These are phyloP conservation scores for Fusarium annulatum DNA, from an alignment of 2,329 filamentous ascomycete species.

Conservation along the genomic window DNA sequence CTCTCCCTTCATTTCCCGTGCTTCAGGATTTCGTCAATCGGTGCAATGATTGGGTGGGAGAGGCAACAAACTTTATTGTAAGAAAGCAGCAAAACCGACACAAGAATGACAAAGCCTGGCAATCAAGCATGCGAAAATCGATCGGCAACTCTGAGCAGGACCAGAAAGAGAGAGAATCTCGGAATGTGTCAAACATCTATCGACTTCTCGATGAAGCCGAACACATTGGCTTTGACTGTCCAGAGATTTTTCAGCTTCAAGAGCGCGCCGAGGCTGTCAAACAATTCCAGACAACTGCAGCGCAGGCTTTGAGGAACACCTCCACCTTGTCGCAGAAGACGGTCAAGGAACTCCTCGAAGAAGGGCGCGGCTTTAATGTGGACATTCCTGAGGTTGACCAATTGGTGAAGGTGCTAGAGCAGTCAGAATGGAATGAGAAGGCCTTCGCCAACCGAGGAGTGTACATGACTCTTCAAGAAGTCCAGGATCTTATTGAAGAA, in stretches of 20 bases:
- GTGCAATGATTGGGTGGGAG: slow-evolving; percentile 98
- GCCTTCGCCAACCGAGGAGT: slow-evolving; percentile 73
- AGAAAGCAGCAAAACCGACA: slow-evolving; percentile 97
- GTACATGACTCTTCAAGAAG: slow-evolving; percentile 80
- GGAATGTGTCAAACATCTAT: slow-evolving; percentile 89
- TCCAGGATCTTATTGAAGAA: slow-evolving; percentile 80
- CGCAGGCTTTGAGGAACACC: slow-evolving; percentile 74
- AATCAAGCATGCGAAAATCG: slow-evolving; percentile 77
- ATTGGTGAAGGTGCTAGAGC: slow-evolving; percentile 82
- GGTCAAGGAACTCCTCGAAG: slow-evolving; percentile 92
- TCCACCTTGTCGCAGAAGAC: slow-evolving; percentile 72
- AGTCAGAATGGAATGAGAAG: slow-evolving; percentile 88
- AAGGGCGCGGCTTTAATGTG: slow-evolving; percentile 88
- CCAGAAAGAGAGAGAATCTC: slow-evolving; percentile 84
- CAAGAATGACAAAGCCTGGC: slow-evolving; percentile 91
- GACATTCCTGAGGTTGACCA: slow-evolving; percentile 89
- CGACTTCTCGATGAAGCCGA: slow-evolving; percentile 86
- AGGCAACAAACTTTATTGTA: slow-evolving; percentile 94
- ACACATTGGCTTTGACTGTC: slow-evolving; percentile 90
- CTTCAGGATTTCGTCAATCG: slow-evolving; percentile 92
- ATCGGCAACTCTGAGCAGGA: slow-evolving; percentile 68
- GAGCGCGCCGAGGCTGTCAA: slow-evolving; percentile 88
- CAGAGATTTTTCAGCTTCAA: slow-evolving; percentile 85
- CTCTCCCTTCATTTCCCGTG: slow-evolving; percentile 82
- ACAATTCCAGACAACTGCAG: slow-evolving; percentile 82